phyloP scores from a whole-genome alignment of 1,284 basidiomycete genomes.

The Grifola frondosa region DNA sequence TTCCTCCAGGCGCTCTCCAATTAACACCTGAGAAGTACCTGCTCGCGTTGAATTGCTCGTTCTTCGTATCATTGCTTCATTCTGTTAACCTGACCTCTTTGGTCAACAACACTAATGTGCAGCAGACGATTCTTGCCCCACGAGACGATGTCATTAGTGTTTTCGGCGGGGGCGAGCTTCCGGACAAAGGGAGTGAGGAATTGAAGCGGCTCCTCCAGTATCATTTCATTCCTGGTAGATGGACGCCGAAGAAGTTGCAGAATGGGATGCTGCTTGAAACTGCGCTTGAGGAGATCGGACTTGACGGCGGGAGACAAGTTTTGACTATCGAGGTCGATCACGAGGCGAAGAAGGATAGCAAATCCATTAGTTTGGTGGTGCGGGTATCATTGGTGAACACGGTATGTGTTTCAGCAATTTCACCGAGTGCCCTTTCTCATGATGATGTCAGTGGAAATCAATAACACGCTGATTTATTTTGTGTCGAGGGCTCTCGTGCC shows the following conservation, averaged over 20 bases:
- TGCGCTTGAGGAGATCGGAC: slow-evolving; percentile 64
- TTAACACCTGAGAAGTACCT: slow-evolving; percentile 93
- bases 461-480: slow-evolving; percentile 88
- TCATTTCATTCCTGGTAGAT: slow-evolving; percentile 84
- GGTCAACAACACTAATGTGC: slow-evolving; percentile 72
- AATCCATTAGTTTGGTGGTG: slow-evolving; percentile 77
- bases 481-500: slow-evolving; percentile 81
- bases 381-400: slow-evolving; percentile 74
- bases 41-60: slow-evolving; percentile 85
- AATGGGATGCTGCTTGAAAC: slow-evolving; percentile 81
- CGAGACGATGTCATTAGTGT: slow-evolving; percentile 80
- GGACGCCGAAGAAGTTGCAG: slow-evolving; percentile 66
- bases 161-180: slow-evolving; percentile 53
- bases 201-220: slow-evolving; percentile 73
- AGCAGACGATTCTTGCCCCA: slow-evolving; percentile 87
- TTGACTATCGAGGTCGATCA: slow-evolving; percentile 67
- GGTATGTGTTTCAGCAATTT: slow-evolving; percentile 45
- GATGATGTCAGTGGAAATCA: slow-evolving; percentile 56
- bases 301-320: slow-evolving; percentile 73
- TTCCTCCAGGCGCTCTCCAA: slow-evolving; percentile 75
- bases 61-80: slow-evolving; percentile 86
- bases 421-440: slow-evolving; percentile 2
- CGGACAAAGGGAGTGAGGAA: slow-evolving; percentile 63
- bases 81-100: slow-evolving; percentile 76
- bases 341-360: slow-evolving; percentile 42